phyloP scores from a whole-genome alignment of 148 eudicot genomes.

The Fagopyrum tataricum region DNA sequence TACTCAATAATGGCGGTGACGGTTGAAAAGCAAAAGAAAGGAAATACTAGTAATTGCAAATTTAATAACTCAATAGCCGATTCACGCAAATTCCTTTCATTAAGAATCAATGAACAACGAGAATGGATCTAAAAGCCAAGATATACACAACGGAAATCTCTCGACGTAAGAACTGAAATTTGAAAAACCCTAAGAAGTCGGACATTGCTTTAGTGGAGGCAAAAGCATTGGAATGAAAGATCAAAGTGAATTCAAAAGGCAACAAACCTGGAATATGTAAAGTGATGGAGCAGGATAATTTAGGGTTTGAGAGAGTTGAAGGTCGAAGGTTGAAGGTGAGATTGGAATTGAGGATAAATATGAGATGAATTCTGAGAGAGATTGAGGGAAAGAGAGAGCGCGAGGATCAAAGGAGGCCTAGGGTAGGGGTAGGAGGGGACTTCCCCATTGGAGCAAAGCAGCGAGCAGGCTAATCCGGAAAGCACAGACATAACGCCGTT shows the following conservation, averaged over 20 bases:
- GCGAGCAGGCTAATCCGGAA: constrained; percentile 34
- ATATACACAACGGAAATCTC: background rate
- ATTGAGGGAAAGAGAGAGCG: constrained; percentile 12
- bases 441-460: constrained; percentile 31
- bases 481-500: constrained; percentile 41
- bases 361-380: constrained; percentile 8
- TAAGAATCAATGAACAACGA: background rate
- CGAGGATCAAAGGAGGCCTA: constrained; percentile 33
- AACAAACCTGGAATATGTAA: background rate
- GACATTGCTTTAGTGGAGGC: no score
- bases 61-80: background rate
- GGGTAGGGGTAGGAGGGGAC: constrained; percentile 8
- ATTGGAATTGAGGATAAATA: background rate
- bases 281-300: constrained; percentile 10
- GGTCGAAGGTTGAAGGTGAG: background rate
- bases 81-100: background rate
- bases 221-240: background rate
- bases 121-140: background rate
- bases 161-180: background rate
- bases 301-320: background rate
- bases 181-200: background rate
- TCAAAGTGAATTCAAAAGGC: background rate
- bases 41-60: background rate
- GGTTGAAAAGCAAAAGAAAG: background rate
- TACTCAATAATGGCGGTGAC: background rate